A percentile compares a stretch with the other conserved stretches of the same genome.
Conservation (phyloP, 2,329 filamentous ascomycete genomes). For the Trichoderma sp. region DNA sequence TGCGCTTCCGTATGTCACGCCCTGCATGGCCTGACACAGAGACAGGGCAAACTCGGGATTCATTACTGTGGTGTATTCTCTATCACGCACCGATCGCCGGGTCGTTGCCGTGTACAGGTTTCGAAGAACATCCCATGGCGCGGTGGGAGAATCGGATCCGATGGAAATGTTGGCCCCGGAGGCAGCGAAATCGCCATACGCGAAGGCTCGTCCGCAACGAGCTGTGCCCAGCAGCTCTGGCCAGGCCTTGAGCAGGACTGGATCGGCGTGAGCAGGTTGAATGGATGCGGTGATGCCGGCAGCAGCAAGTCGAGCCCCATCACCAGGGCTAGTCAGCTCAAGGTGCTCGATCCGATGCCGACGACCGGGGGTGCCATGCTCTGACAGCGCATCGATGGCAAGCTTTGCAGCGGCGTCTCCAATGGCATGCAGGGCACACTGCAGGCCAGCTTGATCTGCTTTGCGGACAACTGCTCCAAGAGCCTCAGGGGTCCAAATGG, state of each 20-base stretch:
- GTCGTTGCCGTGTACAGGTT: slow-evolving; percentile 10
- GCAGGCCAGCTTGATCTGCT: slow-evolving; percentile 3
- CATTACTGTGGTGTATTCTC: not conserved
- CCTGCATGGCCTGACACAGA: slow-evolving; percentile 10
- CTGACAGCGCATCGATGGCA: slow-evolving; percentile 12
- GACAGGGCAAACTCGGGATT: slow-evolving; percentile 6
- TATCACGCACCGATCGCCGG: slow-evolving; percentile 5
- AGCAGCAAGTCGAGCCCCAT: slow-evolving; percentile 3
- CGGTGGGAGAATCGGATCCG: slow-evolving; percentile 4
- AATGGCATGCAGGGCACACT: slow-evolving; percentile 10
- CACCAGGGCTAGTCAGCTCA: slow-evolving; percentile 1
- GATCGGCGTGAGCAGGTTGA: slow-evolving; percentile 9
- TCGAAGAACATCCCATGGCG: slow-evolving; percentile 4
- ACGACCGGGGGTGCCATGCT: slow-evolving; percentile 4
- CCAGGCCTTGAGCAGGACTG: slow-evolving; percentile 11
- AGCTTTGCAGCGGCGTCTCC: slow-evolving; percentile 10
- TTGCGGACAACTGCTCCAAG: slow-evolving; percentile 1
- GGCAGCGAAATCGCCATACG: slow-evolving; percentile 7
- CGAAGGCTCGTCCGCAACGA: not conserved
- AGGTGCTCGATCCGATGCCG: slow-evolving; percentile 14
- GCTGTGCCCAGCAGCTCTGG: not conserved
- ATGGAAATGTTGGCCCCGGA: slow-evolving; percentile 2
- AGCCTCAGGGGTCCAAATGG: slow-evolving; percentile 3
- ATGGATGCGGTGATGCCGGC: slow-evolving; percentile 10
- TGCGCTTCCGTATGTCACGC: not conserved